These are phyloP conservation scores for Echites panduratus DNA, from an alignment of 257 asterid genomes.

Conservation along the genomic window DNA sequence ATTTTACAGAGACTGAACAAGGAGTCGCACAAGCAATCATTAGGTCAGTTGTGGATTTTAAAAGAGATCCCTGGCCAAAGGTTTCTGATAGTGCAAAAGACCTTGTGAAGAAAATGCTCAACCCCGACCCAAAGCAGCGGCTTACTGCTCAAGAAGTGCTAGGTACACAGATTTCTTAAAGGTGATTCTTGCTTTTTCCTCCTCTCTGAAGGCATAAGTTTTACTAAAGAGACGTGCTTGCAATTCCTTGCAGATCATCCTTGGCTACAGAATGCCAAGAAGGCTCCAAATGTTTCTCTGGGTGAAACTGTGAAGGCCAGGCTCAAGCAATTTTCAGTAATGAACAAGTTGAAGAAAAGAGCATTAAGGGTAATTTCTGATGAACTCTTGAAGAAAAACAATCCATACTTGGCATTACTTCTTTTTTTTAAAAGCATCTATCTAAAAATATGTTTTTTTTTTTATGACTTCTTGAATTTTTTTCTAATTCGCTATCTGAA, in stretches of 20 bases:
- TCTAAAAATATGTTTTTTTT: not conserved
- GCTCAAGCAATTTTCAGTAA: conserved; percentile 43
- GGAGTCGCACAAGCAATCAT: conserved; percentile 51
- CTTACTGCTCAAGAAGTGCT: conserved; percentile 46
- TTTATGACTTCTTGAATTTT: not conserved
- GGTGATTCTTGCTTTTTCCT: not conserved
- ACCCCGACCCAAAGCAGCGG: conserved; percentile 43
- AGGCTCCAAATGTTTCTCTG: conserved; percentile 41
- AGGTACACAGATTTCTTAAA: conserved; percentile 21
- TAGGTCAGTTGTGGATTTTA: conserved; percentile 42
- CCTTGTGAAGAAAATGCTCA: conserved; percentile 45
- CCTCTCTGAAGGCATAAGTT: not conserved
- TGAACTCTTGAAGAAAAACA: not conserved
- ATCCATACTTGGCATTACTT: not conserved
- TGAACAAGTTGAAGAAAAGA: conserved; percentile 53
- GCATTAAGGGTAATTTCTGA: conserved; percentile 37
- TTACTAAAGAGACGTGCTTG: not conserved
- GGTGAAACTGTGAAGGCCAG: conserved; percentile 48
- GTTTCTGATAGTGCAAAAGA: conserved; percentile 48
- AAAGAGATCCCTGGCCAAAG: conserved; percentile 50
- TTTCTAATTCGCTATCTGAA: conserved; percentile 7
- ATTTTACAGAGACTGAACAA: conserved; percentile 45
- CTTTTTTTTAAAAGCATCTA: not conserved
- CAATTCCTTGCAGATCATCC: conserved; percentile 38
- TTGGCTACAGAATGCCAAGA: conserved; percentile 46